Percentiles rank a stretch among this genome's conserved stretches.
Evolutionary conservation across 2,329 filamentous ascomycete genomes (phyloP).

Genomic region (Tolypocladium amazonense): DNA sequence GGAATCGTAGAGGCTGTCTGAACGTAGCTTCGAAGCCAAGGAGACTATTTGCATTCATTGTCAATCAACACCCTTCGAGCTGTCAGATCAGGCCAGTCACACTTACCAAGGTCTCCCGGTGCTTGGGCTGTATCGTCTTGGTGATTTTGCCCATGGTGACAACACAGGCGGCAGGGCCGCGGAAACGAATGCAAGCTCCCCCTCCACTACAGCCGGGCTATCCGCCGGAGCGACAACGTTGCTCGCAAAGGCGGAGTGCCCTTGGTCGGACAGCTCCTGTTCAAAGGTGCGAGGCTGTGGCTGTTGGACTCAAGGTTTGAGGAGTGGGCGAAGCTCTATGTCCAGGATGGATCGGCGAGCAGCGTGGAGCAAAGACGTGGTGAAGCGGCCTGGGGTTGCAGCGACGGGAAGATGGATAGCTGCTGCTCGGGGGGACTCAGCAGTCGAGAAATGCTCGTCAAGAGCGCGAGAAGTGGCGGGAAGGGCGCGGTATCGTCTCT

Average conservation of each 20-base stretch:
- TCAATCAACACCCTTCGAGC: background rate
- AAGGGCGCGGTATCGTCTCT: background rate
- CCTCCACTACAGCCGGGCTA: constrained; percentile 42
- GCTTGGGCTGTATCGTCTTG: constrained; percentile 56
- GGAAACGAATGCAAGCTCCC: constrained; percentile 34
- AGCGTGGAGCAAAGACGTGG: background rate
- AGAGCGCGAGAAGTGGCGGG: background rate
- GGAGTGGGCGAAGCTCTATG: constrained; percentile 2
- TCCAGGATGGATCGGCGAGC: background rate
- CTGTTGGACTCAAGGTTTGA: background rate
- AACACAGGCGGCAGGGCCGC: constrained; percentile 49
- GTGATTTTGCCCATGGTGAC: constrained; percentile 59
- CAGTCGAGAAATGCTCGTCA: background rate
- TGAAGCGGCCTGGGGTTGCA: background rate
- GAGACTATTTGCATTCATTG: constrained; percentile 48
- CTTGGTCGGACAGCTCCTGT: constrained; percentile 19
- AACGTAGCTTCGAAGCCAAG: constrained; percentile 77
- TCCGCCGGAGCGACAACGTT: constrained; percentile 30
- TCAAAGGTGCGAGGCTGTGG: background rate
- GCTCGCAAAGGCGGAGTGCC: constrained; percentile 19
- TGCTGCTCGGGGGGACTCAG: background rate
- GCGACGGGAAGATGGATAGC: background rate
- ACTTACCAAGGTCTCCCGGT: constrained; percentile 55
- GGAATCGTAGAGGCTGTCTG: constrained; percentile 56
- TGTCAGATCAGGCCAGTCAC: background rate